Evolutionary conservation across 2,329 filamentous ascomycete species (phyloP).

Genomic region (Aspergillaceae sp.): DNA sequence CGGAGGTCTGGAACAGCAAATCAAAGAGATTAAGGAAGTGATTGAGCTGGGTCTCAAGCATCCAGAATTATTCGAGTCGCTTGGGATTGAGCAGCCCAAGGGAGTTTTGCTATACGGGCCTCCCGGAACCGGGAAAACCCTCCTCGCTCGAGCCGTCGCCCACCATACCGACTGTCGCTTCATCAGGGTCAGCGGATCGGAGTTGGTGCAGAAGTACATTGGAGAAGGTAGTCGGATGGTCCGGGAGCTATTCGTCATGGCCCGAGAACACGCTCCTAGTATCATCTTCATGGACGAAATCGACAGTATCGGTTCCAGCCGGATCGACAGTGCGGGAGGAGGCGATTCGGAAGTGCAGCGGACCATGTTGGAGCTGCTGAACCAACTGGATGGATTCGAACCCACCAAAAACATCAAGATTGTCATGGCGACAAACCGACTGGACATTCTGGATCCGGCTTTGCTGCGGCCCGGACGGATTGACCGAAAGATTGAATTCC

Average conservation of each 20-base stretch:
- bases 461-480: slow-evolving; percentile 93
- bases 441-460: slow-evolving; percentile 94
- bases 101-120: slow-evolving; percentile 94
- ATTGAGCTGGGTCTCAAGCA: slow-evolving; percentile 98
- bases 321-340: slow-evolving; percentile 89
- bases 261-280: slow-evolving; percentile 89
- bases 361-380: slow-evolving; percentile 96
- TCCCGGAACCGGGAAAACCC: slow-evolving; percentile 92
- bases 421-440: slow-evolving; percentile 97
- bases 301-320: slow-evolving; percentile 94
- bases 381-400: slow-evolving; percentile 97
- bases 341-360: slow-evolving; percentile 97
- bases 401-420: slow-evolving; percentile 99
- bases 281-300: slow-evolving; percentile 99
- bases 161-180: slow-evolving; percentile 99
- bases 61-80: slow-evolving; percentile 96
- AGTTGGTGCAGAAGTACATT: slow-evolving; percentile 98
- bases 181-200: slow-evolving; percentile 90
- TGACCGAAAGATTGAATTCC: slow-evolving; percentile 98
- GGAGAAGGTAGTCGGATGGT: slow-evolving; percentile 98
- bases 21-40: slow-evolving; percentile 99
- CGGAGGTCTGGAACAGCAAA: slow-evolving; percentile 94
- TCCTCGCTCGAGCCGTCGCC: slow-evolving; percentile 88
- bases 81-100: slow-evolving; percentile 96
- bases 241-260: slow-evolving; percentile 98